phyloP scores from a whole-genome alignment of 352 stramenopile species.

The Globisporangium cystogenes region DNA sequence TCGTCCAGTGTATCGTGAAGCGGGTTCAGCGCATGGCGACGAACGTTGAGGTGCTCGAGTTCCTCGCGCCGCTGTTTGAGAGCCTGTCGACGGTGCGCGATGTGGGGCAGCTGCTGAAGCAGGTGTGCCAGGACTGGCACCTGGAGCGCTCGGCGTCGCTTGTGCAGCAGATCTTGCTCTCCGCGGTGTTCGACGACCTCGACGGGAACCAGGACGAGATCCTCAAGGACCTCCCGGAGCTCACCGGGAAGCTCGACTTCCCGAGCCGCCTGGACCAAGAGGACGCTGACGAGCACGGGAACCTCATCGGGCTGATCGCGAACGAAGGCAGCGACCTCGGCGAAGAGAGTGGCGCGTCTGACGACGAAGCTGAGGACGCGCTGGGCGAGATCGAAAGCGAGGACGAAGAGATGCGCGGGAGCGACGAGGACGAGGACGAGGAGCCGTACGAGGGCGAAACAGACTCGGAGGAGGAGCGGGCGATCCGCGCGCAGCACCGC shows the following conservation, averaged over 20 bases:
- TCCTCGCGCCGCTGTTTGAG: conserved; percentile 63
- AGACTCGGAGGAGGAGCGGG: conserved; percentile 60
- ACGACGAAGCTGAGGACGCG: conserved; percentile 21
- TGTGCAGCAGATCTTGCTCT: conserved; percentile 74
- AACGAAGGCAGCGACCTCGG: conserved; percentile 67
- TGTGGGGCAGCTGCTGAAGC: conserved; percentile 52
- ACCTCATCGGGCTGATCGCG: conserved; percentile 61
- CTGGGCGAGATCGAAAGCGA: conserved; percentile 19
- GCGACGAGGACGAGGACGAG: conserved; percentile 20
- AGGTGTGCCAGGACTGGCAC: conserved; percentile 62
- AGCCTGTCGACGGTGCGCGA: conserved; percentile 70
- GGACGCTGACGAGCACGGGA: conserved; percentile 79
- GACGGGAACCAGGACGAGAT: conserved; percentile 81
- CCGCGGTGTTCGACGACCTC: conserved; percentile 72
- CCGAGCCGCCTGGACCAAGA: conserved; percentile 73
- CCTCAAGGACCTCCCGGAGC: conserved; percentile 45
- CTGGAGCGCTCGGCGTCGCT: conserved; percentile 43
- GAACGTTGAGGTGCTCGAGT: conserved; percentile 59
- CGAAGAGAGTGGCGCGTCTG: conserved; percentile 39
- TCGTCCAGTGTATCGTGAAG: conserved; percentile 23
- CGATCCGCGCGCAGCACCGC: conserved; percentile 15
- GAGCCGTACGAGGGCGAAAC: conserved; percentile 53
- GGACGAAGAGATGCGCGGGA: conserved; percentile 21
- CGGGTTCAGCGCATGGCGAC: conserved; percentile 26
- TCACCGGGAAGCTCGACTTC: conserved; percentile 65